phyloP scores from a whole-genome alignment of 1,284 basidiomycete genomes.

The Caloboletus firmus region DNA sequence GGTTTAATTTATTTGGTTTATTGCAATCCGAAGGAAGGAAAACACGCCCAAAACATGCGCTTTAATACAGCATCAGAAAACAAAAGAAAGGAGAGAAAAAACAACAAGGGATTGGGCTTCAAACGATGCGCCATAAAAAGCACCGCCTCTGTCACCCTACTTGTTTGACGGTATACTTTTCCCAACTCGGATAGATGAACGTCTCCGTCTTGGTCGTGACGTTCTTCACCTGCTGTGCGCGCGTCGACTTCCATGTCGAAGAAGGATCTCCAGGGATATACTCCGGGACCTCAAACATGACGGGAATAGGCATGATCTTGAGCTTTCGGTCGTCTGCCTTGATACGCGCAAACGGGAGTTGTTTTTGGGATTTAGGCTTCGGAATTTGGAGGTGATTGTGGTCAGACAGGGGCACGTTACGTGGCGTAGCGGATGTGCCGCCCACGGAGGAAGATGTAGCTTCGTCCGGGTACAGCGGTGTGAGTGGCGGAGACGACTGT shows the following conservation, averaged over 20 bases:
- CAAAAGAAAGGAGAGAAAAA: background rate
- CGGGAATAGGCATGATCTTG: constrained; percentile 48
- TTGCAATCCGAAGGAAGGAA: background rate
- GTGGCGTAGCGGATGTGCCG: constrained; percentile 17
- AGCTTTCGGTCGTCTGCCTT: constrained; percentile 51
- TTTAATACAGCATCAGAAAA: background rate
- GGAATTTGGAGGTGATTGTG: constrained; percentile 29
- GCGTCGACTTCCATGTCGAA: constrained; percentile 22
- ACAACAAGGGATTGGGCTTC: background rate
- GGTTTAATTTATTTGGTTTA: too few species aligned
- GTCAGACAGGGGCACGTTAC: constrained; percentile 17
- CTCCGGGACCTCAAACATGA: constrained; percentile 43
- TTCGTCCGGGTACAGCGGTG: constrained; percentile 23
- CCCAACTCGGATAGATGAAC: constrained; percentile 58
- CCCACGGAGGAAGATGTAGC: constrained; percentile 27
- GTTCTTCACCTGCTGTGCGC: constrained; percentile 36
- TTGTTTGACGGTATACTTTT: constrained; percentile 55
- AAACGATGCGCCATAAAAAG: background rate
- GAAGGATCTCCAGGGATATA: constrained; percentile 20
- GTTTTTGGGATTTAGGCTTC: constrained; percentile 41
- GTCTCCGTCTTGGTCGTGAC: constrained; percentile 47
- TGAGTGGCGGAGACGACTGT: constrained; percentile 21
- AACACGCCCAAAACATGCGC: background rate
- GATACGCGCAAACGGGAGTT: constrained; percentile 50
- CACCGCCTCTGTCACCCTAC: constrained; percentile 25